Base-by-base conservation (phyloP, 805 yeast genomes). In the Vanderwaltozyma polyspora region DNA sequence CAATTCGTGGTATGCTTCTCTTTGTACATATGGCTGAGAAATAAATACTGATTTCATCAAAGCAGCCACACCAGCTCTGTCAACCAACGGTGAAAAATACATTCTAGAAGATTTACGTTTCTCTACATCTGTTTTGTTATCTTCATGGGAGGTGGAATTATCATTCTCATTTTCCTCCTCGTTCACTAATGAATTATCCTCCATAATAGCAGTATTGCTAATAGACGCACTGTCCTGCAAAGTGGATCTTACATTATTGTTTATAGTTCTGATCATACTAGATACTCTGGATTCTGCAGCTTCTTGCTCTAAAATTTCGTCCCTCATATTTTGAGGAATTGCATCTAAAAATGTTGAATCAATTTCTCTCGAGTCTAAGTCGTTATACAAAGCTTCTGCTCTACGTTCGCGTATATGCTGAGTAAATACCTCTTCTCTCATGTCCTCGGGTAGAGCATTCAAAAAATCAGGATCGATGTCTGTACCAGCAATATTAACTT, bases 381-480 rank as follows among this genome's bases (percentile, higher is more conserved):
- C 64, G 51, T 40, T 60, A 28, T 57, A 49, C 11, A 60, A 52
- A 1, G 70, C 82, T 61, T 64, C 73, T 29, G 66, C 79, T 39
- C 91, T 66, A 38, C 87, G 64, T 44, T 83, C 91, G 28, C 86
- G 63, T 6, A 85, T 63, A 49, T 86, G 94, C 42, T 85, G 89
- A 0, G 87, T 74, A 50, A 83, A 76, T 0, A 86, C 96, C 49
- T 87, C 95, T 42, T 85, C 94, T 32, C 95, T 66, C 82, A 87
- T 81, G 34, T 83, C 91, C 29, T 84, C 94, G 0, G 96, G 96
- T 25, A 87, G 66, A 0, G 95, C 95, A 46, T 79, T 80, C 40
- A 87, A 64, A 52, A 85, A 87, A 44, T 82, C 89, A 0, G 94
- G 94, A 58, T 87, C 96, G 38, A 87, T 84, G 35, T 83, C 95